These are phyloP conservation scores for Amanita jacksonii DNA, from an alignment of 768 basidiomycete species.

Conservation along the genomic window DNA sequence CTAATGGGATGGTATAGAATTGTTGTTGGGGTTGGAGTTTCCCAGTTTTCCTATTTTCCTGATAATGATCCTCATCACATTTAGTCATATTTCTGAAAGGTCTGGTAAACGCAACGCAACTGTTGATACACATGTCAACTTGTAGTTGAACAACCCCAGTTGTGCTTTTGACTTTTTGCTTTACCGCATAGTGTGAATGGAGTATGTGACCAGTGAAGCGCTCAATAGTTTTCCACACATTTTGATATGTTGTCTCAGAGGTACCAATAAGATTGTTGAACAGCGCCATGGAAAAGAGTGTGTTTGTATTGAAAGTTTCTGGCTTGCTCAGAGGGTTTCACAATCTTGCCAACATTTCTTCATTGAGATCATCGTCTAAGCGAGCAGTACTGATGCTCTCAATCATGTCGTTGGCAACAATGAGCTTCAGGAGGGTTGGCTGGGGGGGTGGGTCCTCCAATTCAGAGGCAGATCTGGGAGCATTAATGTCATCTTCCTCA, in stretches of 20 bases:
- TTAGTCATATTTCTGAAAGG: background rate
- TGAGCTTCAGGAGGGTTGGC: constrained; percentile 3
- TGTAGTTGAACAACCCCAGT: background rate
- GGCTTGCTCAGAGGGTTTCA: constrained; percentile 5
- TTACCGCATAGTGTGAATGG: background rate
- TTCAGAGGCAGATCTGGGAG: background rate
- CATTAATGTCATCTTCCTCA: background rate
- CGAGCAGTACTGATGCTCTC: background rate
- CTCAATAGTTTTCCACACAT: background rate
- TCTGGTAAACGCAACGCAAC: background rate
- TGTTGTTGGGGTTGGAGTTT: background rate
- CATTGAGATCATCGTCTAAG: background rate
- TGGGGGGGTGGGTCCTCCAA: background rate
- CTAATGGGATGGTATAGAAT: constrained; percentile 4
- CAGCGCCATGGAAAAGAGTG: background rate
- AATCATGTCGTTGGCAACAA: constrained; percentile 5
- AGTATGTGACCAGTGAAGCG: background rate
- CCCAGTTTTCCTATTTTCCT: background rate
- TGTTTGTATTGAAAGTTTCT: background rate
- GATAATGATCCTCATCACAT: background rate
- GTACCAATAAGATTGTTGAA: background rate
- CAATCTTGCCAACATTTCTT: background rate
- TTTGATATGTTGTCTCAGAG: constrained; percentile 1
- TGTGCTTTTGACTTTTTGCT: background rate
- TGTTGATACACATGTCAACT: constrained; percentile 1